phyloP scores from a whole-genome alignment of 805 yeast genomes.

The Brettanomyces sp. region DNA sequence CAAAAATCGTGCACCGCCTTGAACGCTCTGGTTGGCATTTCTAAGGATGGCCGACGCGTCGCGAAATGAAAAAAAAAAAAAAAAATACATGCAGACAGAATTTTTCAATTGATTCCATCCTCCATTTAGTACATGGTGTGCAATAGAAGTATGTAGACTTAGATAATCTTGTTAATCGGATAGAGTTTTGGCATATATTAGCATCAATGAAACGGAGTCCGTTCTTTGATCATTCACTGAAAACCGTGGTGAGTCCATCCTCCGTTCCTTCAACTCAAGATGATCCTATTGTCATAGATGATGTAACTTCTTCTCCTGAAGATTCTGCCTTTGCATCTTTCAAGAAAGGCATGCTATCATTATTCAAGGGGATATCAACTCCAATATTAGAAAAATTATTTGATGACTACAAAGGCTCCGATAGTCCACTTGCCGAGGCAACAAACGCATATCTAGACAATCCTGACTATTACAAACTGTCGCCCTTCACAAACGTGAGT shows the following conservation, averaged over 20 bases:
- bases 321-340: not conserved
- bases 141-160: not conserved
- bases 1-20: too few species aligned
- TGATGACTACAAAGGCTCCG: constrained; percentile 17
- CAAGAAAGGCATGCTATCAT: not conserved
- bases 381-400: constrained; percentile 21
- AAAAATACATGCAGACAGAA: too few species aligned
- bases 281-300: not conserved
- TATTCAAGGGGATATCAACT: constrained; percentile 22
- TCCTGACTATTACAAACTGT: constrained; percentile 4
- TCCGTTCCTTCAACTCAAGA: not conserved
- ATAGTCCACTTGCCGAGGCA: constrained; percentile 28
- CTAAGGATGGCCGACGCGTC: too few species aligned
- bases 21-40: too few species aligned
- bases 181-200: not conserved
- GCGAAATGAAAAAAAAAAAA: too few species aligned
- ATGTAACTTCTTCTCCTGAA: not conserved
- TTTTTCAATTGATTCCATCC: too few species aligned
- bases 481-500: too few species aligned
- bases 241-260: not conserved
- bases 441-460: constrained; percentile 31
- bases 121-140: too few species aligned
- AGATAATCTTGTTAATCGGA: not conserved
- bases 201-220: not conserved
- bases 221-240: constrained; percentile 8